Evolutionary conservation across 441 rosid genomes (phyloP).

Genomic region (Mallotus repandus): DNA sequence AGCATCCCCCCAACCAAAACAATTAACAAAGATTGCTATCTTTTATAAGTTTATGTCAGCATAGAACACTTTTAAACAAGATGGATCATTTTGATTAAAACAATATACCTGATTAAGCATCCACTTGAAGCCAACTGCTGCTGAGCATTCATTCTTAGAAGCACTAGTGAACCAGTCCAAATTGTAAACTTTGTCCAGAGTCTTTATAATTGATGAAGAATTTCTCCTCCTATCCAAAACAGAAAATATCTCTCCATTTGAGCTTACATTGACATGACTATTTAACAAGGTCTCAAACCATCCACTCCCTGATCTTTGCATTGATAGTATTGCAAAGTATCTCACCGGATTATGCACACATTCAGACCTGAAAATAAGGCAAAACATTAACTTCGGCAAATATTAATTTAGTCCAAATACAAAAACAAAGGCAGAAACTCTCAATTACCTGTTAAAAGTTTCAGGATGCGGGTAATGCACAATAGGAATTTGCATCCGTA

Average conservation of each 20-base stretch:
- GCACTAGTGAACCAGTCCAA: constrained; percentile 89
- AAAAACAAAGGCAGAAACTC: constrained; percentile 10
- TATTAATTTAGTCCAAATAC: background rate
- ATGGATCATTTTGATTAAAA: background rate
- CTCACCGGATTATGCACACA: constrained; percentile 74
- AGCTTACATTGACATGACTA: constrained; percentile 82
- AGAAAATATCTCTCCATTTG: constrained; percentile 91
- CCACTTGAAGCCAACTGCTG: constrained; percentile 98
- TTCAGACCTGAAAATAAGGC: constrained; percentile 51
- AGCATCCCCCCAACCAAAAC: background rate
- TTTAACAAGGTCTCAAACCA: constrained; percentile 96
- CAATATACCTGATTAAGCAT: constrained; percentile 86
- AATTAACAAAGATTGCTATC: background rate
- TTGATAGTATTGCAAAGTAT: constrained; percentile 82
- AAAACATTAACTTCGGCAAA: constrained; percentile 4
- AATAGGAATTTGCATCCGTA: constrained; percentile 29
- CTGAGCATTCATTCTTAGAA: constrained; percentile 94
- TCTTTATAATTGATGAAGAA: constrained; percentile 53
- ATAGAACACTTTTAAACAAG: background rate
- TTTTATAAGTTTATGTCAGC: background rate
- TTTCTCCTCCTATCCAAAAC: constrained; percentile 60
- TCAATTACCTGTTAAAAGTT: constrained; percentile 69
- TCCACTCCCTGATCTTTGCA: constrained; percentile 98
- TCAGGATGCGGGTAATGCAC: constrained; percentile 75
- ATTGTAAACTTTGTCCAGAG: constrained; percentile 80